These are phyloP conservation scores for Clarireedia homoeocarpa DNA, from an alignment of 2,329 filamentous ascomycete species.

Conservation along the genomic window DNA sequence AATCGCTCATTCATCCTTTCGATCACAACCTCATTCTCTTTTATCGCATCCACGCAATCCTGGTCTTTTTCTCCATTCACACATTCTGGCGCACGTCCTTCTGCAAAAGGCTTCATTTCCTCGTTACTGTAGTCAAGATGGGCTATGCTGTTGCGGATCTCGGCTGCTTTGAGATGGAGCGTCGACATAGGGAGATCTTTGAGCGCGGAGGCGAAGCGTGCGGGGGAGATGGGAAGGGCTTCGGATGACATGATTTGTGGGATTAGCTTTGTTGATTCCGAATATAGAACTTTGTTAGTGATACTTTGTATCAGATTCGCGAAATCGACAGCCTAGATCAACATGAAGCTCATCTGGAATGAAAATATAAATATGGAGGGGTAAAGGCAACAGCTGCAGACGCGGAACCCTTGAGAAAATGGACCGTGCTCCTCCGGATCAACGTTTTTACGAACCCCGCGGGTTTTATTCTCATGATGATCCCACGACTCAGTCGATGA, in stretches of 20 bases:
- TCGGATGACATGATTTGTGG: conserved; percentile 7
- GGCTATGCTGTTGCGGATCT: conserved; percentile 65
- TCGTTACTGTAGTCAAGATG: conserved; percentile 69
- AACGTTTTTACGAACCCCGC: neutral
- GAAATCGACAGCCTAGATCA: too few species aligned
- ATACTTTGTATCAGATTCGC: too few species aligned
- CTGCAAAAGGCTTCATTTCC: conserved; percentile 62
- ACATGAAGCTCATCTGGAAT: neutral
- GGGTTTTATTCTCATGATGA: neutral
- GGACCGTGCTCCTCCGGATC: neutral
- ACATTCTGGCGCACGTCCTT: conserved; percentile 27
- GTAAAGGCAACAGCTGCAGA: conserved; percentile 3
- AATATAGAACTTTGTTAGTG: neutral
- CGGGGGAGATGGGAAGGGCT: conserved; percentile 47
- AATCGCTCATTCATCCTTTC: conserved; percentile 59
- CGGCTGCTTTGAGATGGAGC: conserved; percentile 67
- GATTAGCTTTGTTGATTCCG: conserved; percentile 30
- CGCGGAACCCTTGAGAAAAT: neutral
- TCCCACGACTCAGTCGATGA: too few species aligned
- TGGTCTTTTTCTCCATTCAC: conserved; percentile 44
- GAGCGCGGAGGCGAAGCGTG: conserved; percentile 60
- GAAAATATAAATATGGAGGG: neutral
- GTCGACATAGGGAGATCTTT: conserved; percentile 53
- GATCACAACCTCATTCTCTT: conserved; percentile 64
- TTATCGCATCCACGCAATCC: conserved; percentile 67